Conservation (phyloP, 345 rosid species). For the Lepidium didymum region DNA sequence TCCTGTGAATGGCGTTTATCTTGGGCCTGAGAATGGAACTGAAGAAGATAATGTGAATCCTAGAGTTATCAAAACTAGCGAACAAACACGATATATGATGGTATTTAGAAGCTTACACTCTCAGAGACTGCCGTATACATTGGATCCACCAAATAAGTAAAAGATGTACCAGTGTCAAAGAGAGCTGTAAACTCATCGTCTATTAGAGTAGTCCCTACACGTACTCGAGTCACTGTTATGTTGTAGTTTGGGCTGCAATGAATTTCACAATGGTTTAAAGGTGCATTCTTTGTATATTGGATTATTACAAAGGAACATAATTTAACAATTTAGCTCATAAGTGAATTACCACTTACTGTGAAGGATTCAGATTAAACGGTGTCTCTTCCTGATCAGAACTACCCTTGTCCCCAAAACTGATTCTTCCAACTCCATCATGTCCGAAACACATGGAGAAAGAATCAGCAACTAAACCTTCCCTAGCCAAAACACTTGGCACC, state of each 20-base stretch:
- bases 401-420: constrained; percentile 86
- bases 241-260: constrained; percentile 66
- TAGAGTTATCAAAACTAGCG: not conserved
- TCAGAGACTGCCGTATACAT: constrained; percentile 46
- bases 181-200: constrained; percentile 56
- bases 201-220: constrained; percentile 49
- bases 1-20: constrained; percentile 56
- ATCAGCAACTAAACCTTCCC: constrained; percentile 60
- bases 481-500: constrained; percentile 76
- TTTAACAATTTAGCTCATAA: constrained; percentile 16
- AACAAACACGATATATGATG: not conserved
- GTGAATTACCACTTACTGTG: constrained; percentile 65
- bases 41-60: constrained; percentile 21
- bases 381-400: constrained; percentile 81
- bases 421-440: constrained; percentile 73
- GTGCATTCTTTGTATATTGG: not conserved
- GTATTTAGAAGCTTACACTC: constrained; percentile 42
- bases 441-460: constrained; percentile 95
- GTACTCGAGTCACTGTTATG: constrained; percentile 54
- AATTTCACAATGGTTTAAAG: not conserved
- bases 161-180: constrained; percentile 85
- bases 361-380: constrained; percentile 64
- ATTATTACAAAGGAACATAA: not conserved
- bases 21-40: constrained; percentile 69
- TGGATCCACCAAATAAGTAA: constrained; percentile 67